Percentiles rank a stretch among this genome's conserved stretches.
These are phyloP conservation scores for Lasiosphaeria ovina DNA, from an alignment of 495 filamentous ascomycete species.

Conservation along the genomic window DNA sequence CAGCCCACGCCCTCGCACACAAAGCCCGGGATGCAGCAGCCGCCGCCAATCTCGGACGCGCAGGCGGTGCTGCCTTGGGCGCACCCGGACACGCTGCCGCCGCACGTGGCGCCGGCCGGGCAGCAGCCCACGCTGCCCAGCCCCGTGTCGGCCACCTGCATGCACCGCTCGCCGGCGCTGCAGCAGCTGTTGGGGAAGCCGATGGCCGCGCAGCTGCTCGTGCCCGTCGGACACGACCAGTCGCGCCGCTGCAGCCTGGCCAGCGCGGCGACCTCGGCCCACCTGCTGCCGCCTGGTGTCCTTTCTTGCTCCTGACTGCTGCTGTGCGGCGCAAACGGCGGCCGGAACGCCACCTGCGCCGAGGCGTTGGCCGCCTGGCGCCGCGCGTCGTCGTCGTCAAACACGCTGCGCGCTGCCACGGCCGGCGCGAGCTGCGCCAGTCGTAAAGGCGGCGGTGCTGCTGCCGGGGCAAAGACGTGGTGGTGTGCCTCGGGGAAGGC, in stretches of 20 bases:
- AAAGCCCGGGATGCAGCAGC: constrained; percentile 83
- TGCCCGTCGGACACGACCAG: constrained; percentile 75
- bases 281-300: constrained; percentile 3
- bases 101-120: constrained; percentile 66
- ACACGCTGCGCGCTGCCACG: constrained; percentile 17
- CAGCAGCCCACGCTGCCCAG: constrained; percentile 84
- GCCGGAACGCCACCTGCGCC: constrained; percentile 28
- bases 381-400: constrained; percentile 21
- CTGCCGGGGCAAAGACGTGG: constrained; percentile 18
- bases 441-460: neutral
- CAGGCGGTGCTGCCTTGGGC: constrained; percentile 65
- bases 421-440: constrained; percentile 4
- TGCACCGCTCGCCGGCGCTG: constrained; percentile 61
- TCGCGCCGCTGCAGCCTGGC: constrained; percentile 45
- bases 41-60: constrained; percentile 66
- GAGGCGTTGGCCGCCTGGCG: constrained; percentile 30
- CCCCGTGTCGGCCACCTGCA: constrained; percentile 68
- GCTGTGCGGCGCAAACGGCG: constrained; percentile 38
- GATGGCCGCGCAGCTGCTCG: constrained; percentile 63
- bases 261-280: constrained; percentile 35
- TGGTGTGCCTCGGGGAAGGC: constrained; percentile 36
- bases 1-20: constrained; percentile 79
- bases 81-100: constrained; percentile 62
- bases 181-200: constrained; percentile 78
- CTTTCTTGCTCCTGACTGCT: neutral